These are phyloP conservation scores for Priceomyces fermenticarens DNA, from an alignment of 805 yeast species.

Conservation along the genomic window DNA sequence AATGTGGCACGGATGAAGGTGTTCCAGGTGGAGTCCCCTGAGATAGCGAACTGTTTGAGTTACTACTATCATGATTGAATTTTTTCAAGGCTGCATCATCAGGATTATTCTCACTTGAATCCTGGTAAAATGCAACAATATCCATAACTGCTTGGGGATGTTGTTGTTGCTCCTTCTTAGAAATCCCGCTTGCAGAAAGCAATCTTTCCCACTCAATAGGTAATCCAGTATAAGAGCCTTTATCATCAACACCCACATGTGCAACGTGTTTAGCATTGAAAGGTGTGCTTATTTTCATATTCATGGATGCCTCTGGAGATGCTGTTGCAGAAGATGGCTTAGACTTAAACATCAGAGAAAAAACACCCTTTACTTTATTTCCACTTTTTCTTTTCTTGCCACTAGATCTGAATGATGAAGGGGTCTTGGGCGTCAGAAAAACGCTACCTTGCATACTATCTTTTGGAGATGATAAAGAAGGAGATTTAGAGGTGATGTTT, in stretches of 20 bases:
- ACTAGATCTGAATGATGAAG: constrained; percentile 14
- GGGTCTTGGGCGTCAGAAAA: constrained; percentile 9
- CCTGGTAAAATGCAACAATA: constrained; percentile 81
- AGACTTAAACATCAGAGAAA: constrained; percentile 46
- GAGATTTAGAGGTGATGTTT: constrained; percentile 5
- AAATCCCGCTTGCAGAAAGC: constrained; percentile 80
- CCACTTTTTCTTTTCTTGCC: constrained; percentile 39
- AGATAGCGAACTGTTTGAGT: constrained; percentile 21
- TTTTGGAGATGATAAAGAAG: constrained; percentile 18
- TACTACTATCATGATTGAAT: constrained; percentile 28
- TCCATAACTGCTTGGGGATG: constrained; percentile 95
- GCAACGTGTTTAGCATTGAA: constrained; percentile 87
- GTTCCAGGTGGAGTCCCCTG: constrained; percentile 25
- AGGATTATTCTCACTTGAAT: constrained; percentile 43
- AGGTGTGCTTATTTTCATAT: constrained; percentile 80
- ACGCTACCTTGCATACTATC: constrained; percentile 19
- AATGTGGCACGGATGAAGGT: constrained; percentile 4
- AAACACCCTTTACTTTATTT: constrained; percentile 56
- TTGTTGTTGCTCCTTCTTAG: constrained; percentile 81
- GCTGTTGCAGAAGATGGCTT: constrained; percentile 9
- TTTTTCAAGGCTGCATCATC: constrained; percentile 41
- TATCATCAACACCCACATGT: constrained; percentile 87
- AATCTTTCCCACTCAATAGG: constrained; percentile 92
- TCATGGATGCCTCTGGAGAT: constrained; percentile 16
- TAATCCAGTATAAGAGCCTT: constrained; percentile 87